Base-by-base conservation (phyloP, 495 filamentous ascomycete genomes). In the Hyaloscypha bicolor region DNA sequence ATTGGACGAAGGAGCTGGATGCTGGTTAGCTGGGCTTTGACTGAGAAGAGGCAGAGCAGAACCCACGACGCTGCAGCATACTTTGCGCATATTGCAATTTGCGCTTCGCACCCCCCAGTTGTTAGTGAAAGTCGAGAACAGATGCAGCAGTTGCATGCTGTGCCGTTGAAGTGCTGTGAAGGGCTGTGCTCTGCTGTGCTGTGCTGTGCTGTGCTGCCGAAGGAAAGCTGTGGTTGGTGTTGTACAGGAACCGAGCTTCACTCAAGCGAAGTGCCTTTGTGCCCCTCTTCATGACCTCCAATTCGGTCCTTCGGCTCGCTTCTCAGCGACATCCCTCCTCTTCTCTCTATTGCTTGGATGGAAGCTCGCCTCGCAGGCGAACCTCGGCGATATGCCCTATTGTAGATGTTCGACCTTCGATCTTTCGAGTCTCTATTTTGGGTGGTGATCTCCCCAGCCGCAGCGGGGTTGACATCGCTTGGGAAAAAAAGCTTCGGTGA, bases 331-430 rank as follows among this genome's bases (percentile, higher is more conserved):
- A 30, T 9, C 30, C 19, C 56, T 33, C 56, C 56, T 19, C 35
- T 21, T 11, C 56, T 32, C 19, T 22, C 30, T 30, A 11, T 2
- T 60, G 30, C 35, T 37, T 60, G 29, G 32, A 8, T 2, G 16
- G 16, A 48, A 48, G 21, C 21, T 60, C 56, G 56, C 32, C 31
- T 60, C 56, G 56, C 56, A 60, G 8, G 56, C 56, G 56, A 60
- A 11, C 56, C 32, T 25, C 53, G 53, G 29, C 29, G 42, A 14
- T 19, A 16, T 48, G 42, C 11, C 42, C 42, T 4, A 48, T 1
- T 25, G 25, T 25, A 25, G 25, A 14, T 16, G 42, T 14, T 14
- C 16, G 42, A 48, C 9, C 8, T 48, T 48, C 16, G 8, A 19
- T 19, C 16, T 6, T 8, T 19, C 4, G 42, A 14, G 3, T 48